A percentile compares a stretch with the other conserved stretches of the same genome.
Conservation (phyloP, 495 filamentous ascomycete genomes). For the Parmelia sp. region DNA sequence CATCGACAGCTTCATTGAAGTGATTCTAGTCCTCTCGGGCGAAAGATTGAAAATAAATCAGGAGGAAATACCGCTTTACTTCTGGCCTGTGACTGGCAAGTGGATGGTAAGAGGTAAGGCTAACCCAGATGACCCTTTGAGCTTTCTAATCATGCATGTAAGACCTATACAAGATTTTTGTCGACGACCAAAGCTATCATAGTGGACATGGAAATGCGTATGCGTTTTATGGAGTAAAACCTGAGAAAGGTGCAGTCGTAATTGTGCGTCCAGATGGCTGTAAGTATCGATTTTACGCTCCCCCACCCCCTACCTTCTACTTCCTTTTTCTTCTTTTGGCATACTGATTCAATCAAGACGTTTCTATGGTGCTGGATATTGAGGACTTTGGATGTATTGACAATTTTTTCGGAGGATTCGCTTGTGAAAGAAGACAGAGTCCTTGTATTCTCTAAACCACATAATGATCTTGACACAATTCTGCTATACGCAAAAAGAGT, state of each 20-base stretch:
- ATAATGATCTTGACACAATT: too few relatives aligned
- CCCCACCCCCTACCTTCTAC: too few relatives aligned
- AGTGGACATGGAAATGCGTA: slow-evolving; percentile 9
- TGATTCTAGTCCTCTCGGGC: slow-evolving; percentile 1
- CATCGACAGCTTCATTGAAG: slow-evolving; percentile 13
- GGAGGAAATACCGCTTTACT: slow-evolving; percentile 1
- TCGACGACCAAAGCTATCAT: slow-evolving; percentile 13
- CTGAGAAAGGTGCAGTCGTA: not conserved
- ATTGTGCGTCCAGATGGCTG: slow-evolving; percentile 12
- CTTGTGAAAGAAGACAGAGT: not conserved
- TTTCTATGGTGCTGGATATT: slow-evolving; percentile 5
- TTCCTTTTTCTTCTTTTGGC: not conserved
- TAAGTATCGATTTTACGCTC: slow-evolving; percentile 3
- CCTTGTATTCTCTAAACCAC: too few relatives aligned
- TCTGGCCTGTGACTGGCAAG: slow-evolving; percentile 4
- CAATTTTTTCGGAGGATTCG: not conserved
- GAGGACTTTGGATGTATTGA: slow-evolving; percentile 4
- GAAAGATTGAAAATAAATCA: slow-evolving; percentile 7
- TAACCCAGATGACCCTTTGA: not conserved
- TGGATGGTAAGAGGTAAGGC: slow-evolving; percentile 3
- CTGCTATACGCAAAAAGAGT: too few relatives aligned
- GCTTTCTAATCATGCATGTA: not conserved
- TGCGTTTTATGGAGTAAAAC: not conserved
- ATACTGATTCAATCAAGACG: slow-evolving; percentile 3
- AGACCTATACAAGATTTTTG: slow-evolving; percentile 6